Conservation (phyloP, 2,329 filamentous ascomycete species). For the Xylariaceae sp. region DNA sequence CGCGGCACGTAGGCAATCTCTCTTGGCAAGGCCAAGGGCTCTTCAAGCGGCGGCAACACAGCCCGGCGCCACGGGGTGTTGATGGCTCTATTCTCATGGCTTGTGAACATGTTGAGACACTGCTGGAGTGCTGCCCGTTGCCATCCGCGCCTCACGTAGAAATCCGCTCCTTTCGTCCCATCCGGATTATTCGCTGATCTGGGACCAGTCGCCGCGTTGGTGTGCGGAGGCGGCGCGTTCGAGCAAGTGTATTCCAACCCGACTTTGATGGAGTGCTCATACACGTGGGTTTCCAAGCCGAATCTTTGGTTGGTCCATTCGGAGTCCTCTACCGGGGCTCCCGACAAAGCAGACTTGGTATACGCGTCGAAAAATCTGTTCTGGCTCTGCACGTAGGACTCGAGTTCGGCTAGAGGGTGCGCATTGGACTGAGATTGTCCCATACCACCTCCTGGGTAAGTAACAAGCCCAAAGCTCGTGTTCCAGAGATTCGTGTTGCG, state of each 20-base stretch:
- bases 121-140: constrained; percentile 42
- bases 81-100: constrained; percentile 33
- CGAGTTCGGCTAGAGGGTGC: constrained; percentile 6
- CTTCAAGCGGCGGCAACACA: constrained; percentile 32
- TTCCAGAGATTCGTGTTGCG: constrained; percentile 4
- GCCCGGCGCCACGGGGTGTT: constrained; percentile 35
- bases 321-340: neutral
- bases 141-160: constrained; percentile 34
- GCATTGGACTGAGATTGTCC: neutral
- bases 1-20: constrained; percentile 21
- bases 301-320: constrained; percentile 9
- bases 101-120: constrained; percentile 35
- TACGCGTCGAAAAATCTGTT: constrained; percentile 8
- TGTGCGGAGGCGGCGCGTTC: constrained; percentile 3
- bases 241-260: constrained; percentile 2
- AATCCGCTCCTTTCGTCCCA: constrained; percentile 7
- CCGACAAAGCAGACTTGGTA: neutral
- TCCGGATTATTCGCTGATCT: constrained; percentile 1
- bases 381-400: constrained; percentile 14
- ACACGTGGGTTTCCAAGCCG: constrained; percentile 32
- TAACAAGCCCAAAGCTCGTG: constrained; percentile 2
- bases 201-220: neutral
- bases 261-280: constrained; percentile 29
- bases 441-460: neutral
- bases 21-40: constrained; percentile 21